Evolutionary conservation across 2,329 filamentous ascomycete genomes (phyloP).

Genomic region (Epichloe festucae): DNA sequence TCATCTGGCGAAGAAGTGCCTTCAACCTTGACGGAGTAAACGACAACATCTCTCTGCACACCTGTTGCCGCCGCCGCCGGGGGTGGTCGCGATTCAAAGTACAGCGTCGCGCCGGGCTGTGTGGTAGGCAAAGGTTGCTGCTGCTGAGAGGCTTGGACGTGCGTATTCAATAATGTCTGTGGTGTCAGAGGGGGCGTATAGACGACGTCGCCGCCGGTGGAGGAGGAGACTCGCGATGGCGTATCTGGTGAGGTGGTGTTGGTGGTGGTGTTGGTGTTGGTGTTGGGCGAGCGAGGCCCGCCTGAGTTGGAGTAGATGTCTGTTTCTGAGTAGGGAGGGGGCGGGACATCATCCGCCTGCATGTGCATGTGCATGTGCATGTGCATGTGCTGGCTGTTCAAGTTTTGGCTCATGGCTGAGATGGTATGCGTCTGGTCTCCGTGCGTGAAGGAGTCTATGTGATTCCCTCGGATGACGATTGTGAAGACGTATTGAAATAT

Average conservation of each 20-base stretch:
- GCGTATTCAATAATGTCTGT: constrained; percentile 14
- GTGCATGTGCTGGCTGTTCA: constrained; percentile 9
- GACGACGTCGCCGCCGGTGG: constrained; percentile 32
- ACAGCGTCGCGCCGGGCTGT: constrained; percentile 16
- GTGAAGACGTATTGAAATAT: no score
- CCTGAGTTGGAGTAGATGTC: constrained; percentile 38
- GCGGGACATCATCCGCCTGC: constrained; percentile 28
- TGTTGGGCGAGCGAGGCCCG: constrained; percentile 12
- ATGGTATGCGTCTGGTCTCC: no score
- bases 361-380: constrained; percentile 4
- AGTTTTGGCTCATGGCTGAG: constrained; percentile 8
- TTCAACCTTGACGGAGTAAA: constrained; percentile 23
- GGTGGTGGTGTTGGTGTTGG: constrained; percentile 1
- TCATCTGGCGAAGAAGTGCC: constrained; percentile 26
- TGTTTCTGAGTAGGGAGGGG: constrained; percentile 43
- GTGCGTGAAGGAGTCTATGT: no score
- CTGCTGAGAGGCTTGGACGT: background rate
- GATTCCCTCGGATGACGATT: no score
- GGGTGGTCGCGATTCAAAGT: constrained; percentile 33
- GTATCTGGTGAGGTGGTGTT: constrained; percentile 7
- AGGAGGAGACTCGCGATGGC: constrained; percentile 25
- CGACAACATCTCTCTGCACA: constrained; percentile 12
- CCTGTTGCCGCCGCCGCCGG: constrained; percentile 7
- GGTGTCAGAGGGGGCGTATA: constrained; percentile 38
- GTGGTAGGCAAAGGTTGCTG: background rate